Evolutionary conservation across 495 filamentous ascomycete species (phyloP), one percentile per base, ranked within the genome.

Genomic region (Penicillium lagena): DNA sequence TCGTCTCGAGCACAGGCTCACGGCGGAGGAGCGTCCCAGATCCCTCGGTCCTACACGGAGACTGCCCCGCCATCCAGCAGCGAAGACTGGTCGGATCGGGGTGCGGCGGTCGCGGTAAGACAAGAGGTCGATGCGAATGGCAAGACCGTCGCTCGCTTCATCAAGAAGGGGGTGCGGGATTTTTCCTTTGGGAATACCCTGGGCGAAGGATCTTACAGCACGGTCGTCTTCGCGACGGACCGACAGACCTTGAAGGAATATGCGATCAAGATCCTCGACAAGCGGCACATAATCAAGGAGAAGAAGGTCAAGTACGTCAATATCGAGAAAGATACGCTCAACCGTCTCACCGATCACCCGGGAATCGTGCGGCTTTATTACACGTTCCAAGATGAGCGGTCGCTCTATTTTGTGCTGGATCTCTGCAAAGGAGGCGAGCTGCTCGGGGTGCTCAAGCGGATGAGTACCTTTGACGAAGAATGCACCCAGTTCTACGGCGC

Each of bases 261-360:
- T 59, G 94, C 94, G 27, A 91, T 99, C 67, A 99, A 99, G 60
- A 91, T 99, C 22, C 75, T 99, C 34, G 93, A 97, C 67, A 99
- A 99, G 70, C 83, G 89, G 51, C 94, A 99, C 66, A 99, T 99
- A 55, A 97, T 99, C 74, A 97, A 96, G 71, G 94, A 99, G 68
- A 96, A 91, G 65, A 99, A 99, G 74, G 94, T 99, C 51, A 99
- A 99, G 72, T 99, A 99, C 62, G 94, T 99, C 60, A 96, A 96
- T 64, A 97, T 99, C 51, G 94, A 99, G 68, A 96, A 95, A 70
- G 90, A 99, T 65, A 96, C 94, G 9, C 75, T 99, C 30, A 99
- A 99, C 58, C 83, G 90, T 46, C 70, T 99, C 41, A 96, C 89
- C 12, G 93, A 97, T 40, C 94, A 99, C 57, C 94, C 94, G 8